Conservation (phyloP, 768 basidiomycete genomes). For the Kwoniella bestiolae region DNA sequence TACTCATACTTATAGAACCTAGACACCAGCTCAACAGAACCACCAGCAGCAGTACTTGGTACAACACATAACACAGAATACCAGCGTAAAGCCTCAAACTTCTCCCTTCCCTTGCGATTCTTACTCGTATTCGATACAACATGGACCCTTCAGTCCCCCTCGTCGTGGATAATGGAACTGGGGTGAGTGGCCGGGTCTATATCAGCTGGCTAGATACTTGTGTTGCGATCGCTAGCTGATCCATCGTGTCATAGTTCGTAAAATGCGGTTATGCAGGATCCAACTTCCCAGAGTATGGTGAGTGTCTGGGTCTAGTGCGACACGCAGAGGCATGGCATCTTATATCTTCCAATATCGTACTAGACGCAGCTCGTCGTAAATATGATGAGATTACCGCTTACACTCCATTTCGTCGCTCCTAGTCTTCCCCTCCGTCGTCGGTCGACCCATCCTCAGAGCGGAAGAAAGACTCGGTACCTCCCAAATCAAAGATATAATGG, state of each 20-base stretch:
- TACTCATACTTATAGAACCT: conserved; percentile 1
- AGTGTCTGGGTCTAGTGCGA: no score
- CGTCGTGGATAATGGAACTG: conserved; percentile 88
- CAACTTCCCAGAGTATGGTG: conserved; percentile 94
- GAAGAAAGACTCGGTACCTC: conserved; percentile 89
- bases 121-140: conserved; percentile 58
- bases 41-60: no score
- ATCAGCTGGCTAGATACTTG: not conserved
- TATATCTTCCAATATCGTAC: no score
- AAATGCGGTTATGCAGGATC: conserved; percentile 89
- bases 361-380: no score
- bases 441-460: conserved; percentile 93
- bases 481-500: conserved; percentile 94
- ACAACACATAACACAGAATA: no score
- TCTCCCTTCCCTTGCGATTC: no score
- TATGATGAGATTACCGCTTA: not conserved
- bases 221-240: not conserved
- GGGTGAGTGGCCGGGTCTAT: conserved; percentile 64
- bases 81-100: no score
- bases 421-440: conserved; percentile 97
- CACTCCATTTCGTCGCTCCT: no score
- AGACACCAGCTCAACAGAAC: not conserved
- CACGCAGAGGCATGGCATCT: no score
- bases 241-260: conserved; percentile 70
- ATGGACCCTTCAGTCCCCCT: conserved; percentile 59